Percentiles rank a stretch among this genome's conserved stretches.
Conservation (phyloP, 192 early-diverging fungal species). For the Dissophora globulifera region DNA sequence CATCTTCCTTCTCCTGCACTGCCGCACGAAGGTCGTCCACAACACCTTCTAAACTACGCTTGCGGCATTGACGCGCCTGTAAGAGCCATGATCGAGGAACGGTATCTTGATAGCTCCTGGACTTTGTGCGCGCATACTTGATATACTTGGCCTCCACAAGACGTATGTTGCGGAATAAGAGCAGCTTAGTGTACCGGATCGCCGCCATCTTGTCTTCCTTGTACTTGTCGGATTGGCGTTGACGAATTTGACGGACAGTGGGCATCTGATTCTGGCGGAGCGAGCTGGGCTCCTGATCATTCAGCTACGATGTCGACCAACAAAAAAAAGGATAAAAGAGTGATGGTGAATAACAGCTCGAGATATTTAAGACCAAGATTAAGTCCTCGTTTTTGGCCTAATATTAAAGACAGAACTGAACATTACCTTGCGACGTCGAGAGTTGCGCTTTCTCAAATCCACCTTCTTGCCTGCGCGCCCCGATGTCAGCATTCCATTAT, state of each 20-base stretch:
- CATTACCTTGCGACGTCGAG: conserved; percentile 29
- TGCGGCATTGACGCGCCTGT: conserved; percentile 33
- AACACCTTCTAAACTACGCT: conserved; percentile 39
- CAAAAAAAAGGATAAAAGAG: neutral
- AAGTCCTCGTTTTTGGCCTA: too few species aligned
- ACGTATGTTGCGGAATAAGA: conserved; percentile 44
- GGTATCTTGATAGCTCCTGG: conserved; percentile 38
- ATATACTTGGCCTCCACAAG: conserved; percentile 47
- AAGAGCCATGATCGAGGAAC: conserved; percentile 23
- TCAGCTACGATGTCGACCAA: conserved; percentile 18
- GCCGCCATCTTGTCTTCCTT: conserved; percentile 41
- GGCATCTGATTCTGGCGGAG: conserved; percentile 30
- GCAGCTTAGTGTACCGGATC: conserved; percentile 35
- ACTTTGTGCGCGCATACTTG: conserved; percentile 50
- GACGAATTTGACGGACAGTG: conserved; percentile 33
- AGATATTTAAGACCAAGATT: too few species aligned
- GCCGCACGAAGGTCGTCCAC: conserved; percentile 23
- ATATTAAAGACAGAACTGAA: too few species aligned
- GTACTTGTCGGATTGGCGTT: conserved; percentile 46
- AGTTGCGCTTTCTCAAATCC: conserved; percentile 27
- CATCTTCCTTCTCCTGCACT: conserved; percentile 35
- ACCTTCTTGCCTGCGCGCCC: conserved; percentile 25
- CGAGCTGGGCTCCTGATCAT: conserved; percentile 17
- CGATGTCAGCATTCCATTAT: neutral
- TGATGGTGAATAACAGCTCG: neutral